Conservation (phyloP, 345 rosid genomes). For the Clarkia xantiana region DNA sequence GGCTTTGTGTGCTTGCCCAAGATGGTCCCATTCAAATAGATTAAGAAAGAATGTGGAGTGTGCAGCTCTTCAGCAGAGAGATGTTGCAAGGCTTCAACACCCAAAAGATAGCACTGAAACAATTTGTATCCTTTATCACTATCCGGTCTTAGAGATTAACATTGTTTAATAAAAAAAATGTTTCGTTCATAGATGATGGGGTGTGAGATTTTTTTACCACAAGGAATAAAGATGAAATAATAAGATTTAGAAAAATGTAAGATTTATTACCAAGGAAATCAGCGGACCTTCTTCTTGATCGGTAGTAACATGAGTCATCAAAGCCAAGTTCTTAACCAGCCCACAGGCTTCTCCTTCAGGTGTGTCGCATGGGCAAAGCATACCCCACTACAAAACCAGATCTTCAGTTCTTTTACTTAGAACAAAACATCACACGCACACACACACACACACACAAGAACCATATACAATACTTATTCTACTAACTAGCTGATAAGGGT, state of each 20-base stretch:
- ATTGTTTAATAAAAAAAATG: no score
- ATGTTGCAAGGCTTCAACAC: constrained; percentile 68
- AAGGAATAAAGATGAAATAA: no score
- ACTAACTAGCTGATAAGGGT: not conserved
- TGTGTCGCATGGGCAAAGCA: constrained; percentile 99
- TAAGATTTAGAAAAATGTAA: no score
- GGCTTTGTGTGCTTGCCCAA: constrained; percentile 93
- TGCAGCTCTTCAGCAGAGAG: constrained; percentile 91
- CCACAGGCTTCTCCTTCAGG: constrained; percentile 98
- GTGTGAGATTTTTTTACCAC: no score
- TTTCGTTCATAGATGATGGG: no score
- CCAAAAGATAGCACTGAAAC: constrained; percentile 67
- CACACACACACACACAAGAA: not conserved
- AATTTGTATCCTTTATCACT: constrained; percentile 6
- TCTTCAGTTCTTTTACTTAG: not conserved
- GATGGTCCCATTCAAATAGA: constrained; percentile 76
- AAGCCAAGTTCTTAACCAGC: constrained; percentile 87
- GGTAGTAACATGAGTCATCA: constrained; percentile 98
- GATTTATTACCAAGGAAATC: constrained; percentile 50
- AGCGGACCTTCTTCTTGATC: constrained; percentile 87
- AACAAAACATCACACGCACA: no score
- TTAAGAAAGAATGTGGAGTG: constrained; percentile 59
- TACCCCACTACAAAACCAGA: constrained; percentile 61
- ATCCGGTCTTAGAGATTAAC: not conserved
- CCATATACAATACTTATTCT: not conserved